These are phyloP conservation scores for Microbotryum violaceum DNA, from an alignment of 1,284 basidiomycete species.

Conservation along the genomic window DNA sequence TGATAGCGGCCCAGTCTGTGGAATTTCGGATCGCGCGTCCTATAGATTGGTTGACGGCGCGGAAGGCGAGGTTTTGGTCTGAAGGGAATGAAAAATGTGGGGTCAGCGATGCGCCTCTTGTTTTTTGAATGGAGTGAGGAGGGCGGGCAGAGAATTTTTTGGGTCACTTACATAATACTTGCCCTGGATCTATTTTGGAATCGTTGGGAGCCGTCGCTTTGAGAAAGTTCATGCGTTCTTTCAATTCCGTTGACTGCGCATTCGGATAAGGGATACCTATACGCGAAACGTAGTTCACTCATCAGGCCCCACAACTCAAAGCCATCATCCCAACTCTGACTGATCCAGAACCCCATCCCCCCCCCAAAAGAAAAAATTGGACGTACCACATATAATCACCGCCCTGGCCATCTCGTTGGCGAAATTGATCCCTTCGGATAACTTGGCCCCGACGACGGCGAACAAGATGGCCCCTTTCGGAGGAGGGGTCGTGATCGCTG, in stretches of 20 bases:
- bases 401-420: constrained; percentile 46
- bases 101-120: not conserved
- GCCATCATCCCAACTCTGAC: too few species aligned
- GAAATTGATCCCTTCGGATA: constrained; percentile 96
- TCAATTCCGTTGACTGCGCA: constrained; percentile 76
- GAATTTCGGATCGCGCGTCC: constrained; percentile 83
- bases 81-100: constrained; percentile 1
- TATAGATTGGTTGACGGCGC: constrained; percentile 89
- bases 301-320: not conserved
- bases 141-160: too few species aligned
- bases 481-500: constrained; percentile 40
- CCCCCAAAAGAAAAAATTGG: too few species aligned
- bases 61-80: constrained; percentile 35
- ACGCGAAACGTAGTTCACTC: not conserved
- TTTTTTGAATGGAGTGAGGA: not conserved
- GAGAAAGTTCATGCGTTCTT: constrained; percentile 83
- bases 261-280: constrained; percentile 90
- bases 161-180: constrained; percentile 62
- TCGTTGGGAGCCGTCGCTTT: constrained; percentile 40
- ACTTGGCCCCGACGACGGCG: constrained; percentile 91
- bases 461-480: constrained; percentile 45
- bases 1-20: constrained; percentile 66
- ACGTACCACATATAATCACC: constrained; percentile 27
- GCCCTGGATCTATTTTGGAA: constrained; percentile 62
- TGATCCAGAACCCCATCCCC: too few species aligned